Evolutionary conservation across 2,329 filamentous ascomycete species (phyloP), one percentile per base, ranked within the genome.

Genomic region (Cladorrhinum sp.): DNA sequence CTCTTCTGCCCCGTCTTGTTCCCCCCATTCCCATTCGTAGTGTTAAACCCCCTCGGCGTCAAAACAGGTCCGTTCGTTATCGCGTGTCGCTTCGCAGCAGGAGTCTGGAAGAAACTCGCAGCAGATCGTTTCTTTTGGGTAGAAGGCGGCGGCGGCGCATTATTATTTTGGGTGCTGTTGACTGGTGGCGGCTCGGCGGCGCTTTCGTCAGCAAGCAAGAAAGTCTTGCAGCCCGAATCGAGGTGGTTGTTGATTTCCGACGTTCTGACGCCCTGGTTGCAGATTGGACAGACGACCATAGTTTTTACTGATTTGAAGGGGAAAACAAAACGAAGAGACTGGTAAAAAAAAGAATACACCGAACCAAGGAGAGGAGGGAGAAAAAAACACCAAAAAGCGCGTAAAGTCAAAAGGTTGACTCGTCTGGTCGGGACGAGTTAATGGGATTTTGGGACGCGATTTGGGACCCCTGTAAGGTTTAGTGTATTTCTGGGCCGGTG

Each of bases 161-260:
- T 9, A 28, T 28, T 28, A 28, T 72, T 74, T 5, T 70, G 66
- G 33, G 75, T 57, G 70, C 73, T 20, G 76, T 66, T 61, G 70
- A 70, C 50, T 70, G 74, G 53, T 64, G 73, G 51, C 68, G 57
- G 6, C 30, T 60, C 56, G 33, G 57, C 50, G 33, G 71, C 64
- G 26, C 59, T 58, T n/a, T 66, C 56, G 67, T 87, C 84, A 71
- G 89, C 77, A 64, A 95, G 73, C 26, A 28, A 28, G 72, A 88
- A 88, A 36, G 79, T 81, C 62, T 83, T 75, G 77, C 94, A 98
- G 65, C 84, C 84, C 28, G 91, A 94, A 77, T 98, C 95, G 72
- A 98, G 86, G 75, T 98, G 94, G 67, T 82, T 82, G 76, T 98
- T 98, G 80, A 98, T 98, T 67, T 89, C 84, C 70, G 79, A 78